phyloP scores from a whole-genome alignment of 1,284 basidiomycete species.

The Uromyces viciae-fabae region DNA sequence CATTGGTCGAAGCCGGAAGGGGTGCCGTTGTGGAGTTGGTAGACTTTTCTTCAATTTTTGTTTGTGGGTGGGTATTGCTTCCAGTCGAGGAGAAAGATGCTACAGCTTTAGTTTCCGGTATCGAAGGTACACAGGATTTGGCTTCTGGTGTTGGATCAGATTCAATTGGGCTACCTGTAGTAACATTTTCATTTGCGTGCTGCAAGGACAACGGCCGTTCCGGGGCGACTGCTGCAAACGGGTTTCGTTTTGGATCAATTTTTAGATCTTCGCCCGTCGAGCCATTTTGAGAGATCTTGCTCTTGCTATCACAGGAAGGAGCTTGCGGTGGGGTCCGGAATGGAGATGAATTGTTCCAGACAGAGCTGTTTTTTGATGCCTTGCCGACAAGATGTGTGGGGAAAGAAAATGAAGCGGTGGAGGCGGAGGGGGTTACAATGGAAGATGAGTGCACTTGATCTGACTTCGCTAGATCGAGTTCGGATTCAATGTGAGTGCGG shows the following conservation, averaged over 20 bases:
- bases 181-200: conserved; percentile 9
- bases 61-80: neutral
- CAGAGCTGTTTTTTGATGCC: neutral
- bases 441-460: neutral
- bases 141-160: neutral
- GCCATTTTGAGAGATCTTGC: neutral
- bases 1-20: neutral
- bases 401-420: neutral
- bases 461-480: neutral
- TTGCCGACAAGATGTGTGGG: neutral
- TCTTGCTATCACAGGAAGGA: neutral
- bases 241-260: conserved; percentile 2
- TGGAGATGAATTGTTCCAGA: neutral
- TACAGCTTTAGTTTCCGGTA: neutral
- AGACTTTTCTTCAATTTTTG: neutral
- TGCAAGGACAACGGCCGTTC: conserved; percentile 25
- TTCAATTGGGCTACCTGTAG: neutral
- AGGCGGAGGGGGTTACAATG: neutral
- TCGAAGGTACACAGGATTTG: neutral
- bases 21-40: neutral
- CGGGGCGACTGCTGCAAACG: conserved; percentile 21
- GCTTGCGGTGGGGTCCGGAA: neutral
- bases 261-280: neutral
- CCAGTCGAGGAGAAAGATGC: neutral
- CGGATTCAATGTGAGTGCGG: conserved; percentile 1